Percentiles rank a stretch among this genome's conserved stretches.
These are phyloP conservation scores for Puccinia novopanici DNA, from an alignment of 1,284 basidiomycete genomes.

Conservation along the genomic window DNA sequence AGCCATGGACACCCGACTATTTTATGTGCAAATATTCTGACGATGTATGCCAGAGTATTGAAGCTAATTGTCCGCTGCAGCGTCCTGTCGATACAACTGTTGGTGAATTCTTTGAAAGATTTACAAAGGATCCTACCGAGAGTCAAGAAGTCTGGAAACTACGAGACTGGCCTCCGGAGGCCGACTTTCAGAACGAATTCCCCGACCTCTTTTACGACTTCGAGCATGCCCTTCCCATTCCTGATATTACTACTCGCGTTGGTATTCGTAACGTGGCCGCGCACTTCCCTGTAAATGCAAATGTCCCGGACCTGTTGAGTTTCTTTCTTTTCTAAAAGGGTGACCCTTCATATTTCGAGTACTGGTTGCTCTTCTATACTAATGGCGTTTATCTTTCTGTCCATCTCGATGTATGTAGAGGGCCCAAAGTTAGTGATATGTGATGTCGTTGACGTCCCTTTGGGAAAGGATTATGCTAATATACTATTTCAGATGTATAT, in stretches of 20 bases:
- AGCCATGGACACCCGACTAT: constrained; percentile 53
- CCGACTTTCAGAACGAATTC: constrained; percentile 55
- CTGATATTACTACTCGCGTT: constrained; percentile 55
- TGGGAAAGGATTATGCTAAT: no score
- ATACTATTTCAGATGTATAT: constrained; percentile 56
- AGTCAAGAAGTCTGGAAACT: constrained; percentile 52
- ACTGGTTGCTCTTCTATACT: background rate
- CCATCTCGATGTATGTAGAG: background rate
- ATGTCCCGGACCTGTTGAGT: constrained; percentile 55
- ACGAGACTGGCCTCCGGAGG: constrained; percentile 56
- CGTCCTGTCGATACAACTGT: constrained; percentile 32
- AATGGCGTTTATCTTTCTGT: background rate
- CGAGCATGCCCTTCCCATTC: no score
- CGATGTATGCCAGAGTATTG: constrained; percentile 53
- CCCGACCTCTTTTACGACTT: constrained; percentile 57
- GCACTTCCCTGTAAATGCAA: constrained; percentile 55
- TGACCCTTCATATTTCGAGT: background rate
- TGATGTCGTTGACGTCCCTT: no score
- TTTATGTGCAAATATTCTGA: constrained; percentile 52
- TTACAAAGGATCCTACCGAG: constrained; percentile 52
- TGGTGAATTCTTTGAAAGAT: constrained; percentile 9
- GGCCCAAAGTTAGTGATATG: no score
- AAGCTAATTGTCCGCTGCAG: constrained; percentile 53
- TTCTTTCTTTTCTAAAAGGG: background rate
- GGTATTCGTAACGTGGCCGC: constrained; percentile 55